Evolutionary conservation across 148 eudicot species (phyloP), one percentile per base, ranked within the genome.

Genomic region (Tetragonia tetragonoides): DNA sequence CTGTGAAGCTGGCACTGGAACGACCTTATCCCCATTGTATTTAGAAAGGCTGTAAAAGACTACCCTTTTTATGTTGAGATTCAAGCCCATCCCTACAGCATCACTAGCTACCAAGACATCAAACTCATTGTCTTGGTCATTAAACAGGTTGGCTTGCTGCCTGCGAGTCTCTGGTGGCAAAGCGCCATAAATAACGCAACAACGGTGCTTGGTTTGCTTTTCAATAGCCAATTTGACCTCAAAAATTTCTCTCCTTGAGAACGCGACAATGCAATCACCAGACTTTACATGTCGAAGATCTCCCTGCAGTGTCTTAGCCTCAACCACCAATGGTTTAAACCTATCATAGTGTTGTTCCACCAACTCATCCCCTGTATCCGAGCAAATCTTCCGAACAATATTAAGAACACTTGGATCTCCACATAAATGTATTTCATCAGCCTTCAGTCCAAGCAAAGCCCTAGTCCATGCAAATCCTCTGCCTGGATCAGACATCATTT

Each of bases 11-110:
- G 97, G 93, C 64, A 95, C 99, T 17, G 96, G 97, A 60, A 93
- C 85, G 72, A 90, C 83, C 74, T 81, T 91, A 74, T 95, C 94
- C 53, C 99, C 99, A 71, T 95, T 93, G 79, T 95, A 95, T 81
- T 95, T 95, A 6, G 97, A 87, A 74, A 95, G 97, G 68, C 53
- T 84, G 78, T 88, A 82, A 62, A 95, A 95, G 20, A 95, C 85
- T 66, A 93, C 86, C 82, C 99, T 89, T 79, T 93, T 84, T 47
- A 95, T 95, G 76, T 93, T 93, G 41, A 95, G 89, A 83, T 95
- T 95, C 82, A 95, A 90, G 38, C 99, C 99, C 99, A 95, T 95
- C 74, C 99, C 99, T 68, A 95, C 97, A 72, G 99, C 99, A 90
- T 95, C 99, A 88, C 99, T 95, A 5, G 99, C 99, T 77, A 95